Evolutionary conservation across 768 basidiomycete species (phyloP).

Genomic region (Pisolithus marmoratus): DNA sequence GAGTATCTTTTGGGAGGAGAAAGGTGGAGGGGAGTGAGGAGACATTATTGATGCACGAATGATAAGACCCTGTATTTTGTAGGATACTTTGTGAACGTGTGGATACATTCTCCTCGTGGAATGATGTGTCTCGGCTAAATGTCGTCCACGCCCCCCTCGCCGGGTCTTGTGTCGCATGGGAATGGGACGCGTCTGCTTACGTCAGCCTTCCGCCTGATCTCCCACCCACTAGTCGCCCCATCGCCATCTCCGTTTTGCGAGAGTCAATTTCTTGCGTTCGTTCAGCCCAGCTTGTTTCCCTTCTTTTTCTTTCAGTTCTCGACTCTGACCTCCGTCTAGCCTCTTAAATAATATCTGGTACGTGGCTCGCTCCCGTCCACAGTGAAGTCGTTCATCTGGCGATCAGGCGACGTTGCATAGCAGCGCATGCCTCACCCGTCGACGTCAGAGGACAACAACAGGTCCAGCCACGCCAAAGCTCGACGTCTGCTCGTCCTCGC

Average conservation of each 20-base stretch:
- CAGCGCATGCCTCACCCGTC: conserved; percentile 26
- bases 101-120: too few species aligned
- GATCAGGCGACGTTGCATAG: conserved; percentile 24
- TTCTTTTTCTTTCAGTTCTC: too few species aligned
- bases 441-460: conserved; percentile 62
- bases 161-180: background rate
- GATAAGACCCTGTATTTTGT: conserved; percentile 5
- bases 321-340: background rate
- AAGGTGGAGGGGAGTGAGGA: conserved; percentile 11
- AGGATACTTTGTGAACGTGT: background rate
- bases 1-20: conserved; percentile 9
- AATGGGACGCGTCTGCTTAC: background rate
- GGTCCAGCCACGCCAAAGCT: conserved; percentile 29
- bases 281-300: background rate
- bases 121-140: too few species aligned
- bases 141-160: too few species aligned
- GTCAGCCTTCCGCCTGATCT: background rate
- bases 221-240: too few species aligned
- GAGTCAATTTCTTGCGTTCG: background rate
- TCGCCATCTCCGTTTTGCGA: background rate
- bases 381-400: conserved; percentile 1
- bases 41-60: conserved; percentile 18
- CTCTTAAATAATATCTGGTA: background rate
- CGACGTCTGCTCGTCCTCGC: conserved; percentile 50
- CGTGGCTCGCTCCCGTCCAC: background rate